A percentile compares a stretch with the other conserved stretches of the same genome.
These are phyloP conservation scores for Scutellaria barbata DNA, from an alignment of 257 asterid genomes.

Conservation along the genomic window DNA sequence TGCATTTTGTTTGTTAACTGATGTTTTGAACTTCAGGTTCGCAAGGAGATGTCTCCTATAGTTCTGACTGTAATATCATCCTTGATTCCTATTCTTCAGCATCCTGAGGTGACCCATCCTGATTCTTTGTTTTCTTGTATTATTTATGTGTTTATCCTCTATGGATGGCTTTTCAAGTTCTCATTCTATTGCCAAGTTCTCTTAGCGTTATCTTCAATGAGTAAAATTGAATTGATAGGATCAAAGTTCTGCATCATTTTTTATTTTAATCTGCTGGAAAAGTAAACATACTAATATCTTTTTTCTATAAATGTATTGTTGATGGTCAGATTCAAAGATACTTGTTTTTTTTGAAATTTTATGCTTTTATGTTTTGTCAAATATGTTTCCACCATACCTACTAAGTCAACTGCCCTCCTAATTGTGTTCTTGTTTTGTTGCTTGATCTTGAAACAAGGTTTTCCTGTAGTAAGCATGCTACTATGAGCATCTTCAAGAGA, in stretches of 20 bases:
- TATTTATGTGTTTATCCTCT: background rate
- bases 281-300: background rate
- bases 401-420: slow-evolving; percentile 7
- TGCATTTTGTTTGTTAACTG: slow-evolving; percentile 18
- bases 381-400: no score
- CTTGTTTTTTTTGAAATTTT: background rate
- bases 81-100: slow-evolving; percentile 86
- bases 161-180: background rate
- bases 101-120: slow-evolving; percentile 69
- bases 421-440: background rate
- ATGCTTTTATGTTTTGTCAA: background rate
- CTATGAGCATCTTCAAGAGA: no score
- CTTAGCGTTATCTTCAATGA: background rate
- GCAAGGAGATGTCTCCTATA: slow-evolving; percentile 80
- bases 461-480: background rate
- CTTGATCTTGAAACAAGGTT: slow-evolving; percentile 1
- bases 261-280: background rate
- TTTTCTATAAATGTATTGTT: background rate
- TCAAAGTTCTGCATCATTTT: background rate
- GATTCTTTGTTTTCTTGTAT: background rate
- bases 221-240: background rate
- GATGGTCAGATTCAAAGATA: background rate
- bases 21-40: slow-evolving; percentile 60
- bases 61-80: slow-evolving; percentile 77
- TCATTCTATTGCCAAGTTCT: background rate